These are phyloP conservation scores for Halteria grandinella DNA, from an alignment of 73 alveolate species.

Conservation along the genomic window DNA sequence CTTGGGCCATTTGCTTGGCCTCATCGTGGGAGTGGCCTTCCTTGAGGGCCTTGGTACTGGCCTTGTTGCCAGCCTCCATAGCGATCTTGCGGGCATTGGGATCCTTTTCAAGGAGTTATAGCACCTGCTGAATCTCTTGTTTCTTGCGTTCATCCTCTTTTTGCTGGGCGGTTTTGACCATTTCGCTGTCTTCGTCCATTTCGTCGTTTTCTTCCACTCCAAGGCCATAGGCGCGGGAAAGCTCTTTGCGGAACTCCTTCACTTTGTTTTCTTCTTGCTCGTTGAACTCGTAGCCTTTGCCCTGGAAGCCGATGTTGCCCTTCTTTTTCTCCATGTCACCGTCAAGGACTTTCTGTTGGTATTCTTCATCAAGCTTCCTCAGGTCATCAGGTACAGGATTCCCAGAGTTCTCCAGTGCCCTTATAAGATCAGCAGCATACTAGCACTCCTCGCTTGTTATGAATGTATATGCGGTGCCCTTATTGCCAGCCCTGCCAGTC, in stretches of 20 bases:
- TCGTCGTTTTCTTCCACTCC: conserved; percentile 87
- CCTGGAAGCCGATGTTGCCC: conserved; percentile 84
- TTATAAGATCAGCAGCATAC: conserved; percentile 91
- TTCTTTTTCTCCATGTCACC: conserved; percentile 96
- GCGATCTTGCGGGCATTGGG: conserved; percentile 95
- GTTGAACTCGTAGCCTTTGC: conserved; percentile 95
- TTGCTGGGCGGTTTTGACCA: too few relatives aligned
- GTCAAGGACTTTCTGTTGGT: conserved; percentile 83
- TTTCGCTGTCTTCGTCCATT: too few relatives aligned
- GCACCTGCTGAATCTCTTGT: conserved; percentile 79
- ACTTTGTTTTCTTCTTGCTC: conserved; percentile 89
- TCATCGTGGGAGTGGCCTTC: conserved; percentile 85
- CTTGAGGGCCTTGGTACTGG: conserved; percentile 83
- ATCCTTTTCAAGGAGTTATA: conserved; percentile 80
- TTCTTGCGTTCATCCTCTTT: conserved; percentile 80
- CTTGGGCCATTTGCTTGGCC: conserved; percentile 82
- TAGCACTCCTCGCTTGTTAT: conserved; percentile 93
- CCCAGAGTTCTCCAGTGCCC: conserved; percentile 90
- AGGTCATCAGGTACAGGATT: conserved; percentile 92
- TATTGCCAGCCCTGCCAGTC: conserved; percentile 98
- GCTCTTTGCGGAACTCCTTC: conserved; percentile 82
- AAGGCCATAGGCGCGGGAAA: conserved; percentile 71
- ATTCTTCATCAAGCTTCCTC: conserved; percentile 82
- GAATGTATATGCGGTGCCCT: conserved; percentile 97
- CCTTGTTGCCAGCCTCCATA: conserved; percentile 86